Conservation (phyloP, 768 basidiomycete species). For the Solioccasus polychromus region DNA sequence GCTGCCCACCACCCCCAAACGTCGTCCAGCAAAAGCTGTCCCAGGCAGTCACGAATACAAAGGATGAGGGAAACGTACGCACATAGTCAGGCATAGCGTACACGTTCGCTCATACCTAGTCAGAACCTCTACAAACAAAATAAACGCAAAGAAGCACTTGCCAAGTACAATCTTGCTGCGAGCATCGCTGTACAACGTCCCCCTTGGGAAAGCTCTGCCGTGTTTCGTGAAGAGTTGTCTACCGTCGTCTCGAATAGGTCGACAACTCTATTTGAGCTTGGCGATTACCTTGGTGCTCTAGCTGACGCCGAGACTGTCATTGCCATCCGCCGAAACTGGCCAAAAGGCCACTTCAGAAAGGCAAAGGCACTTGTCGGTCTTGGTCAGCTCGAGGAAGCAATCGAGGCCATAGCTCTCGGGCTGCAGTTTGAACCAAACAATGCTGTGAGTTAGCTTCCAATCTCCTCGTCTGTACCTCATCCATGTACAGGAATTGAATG, state of each 20-base stretch:
- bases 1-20: slow-evolving; percentile 78
- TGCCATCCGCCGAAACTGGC: slow-evolving; percentile 79
- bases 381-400: slow-evolving; percentile 65
- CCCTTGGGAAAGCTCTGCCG: slow-evolving; percentile 81
- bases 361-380: slow-evolving; percentile 85
- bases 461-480: slow-evolving; percentile 6
- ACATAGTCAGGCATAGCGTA: slow-evolving; percentile 1
- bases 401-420: slow-evolving; percentile 78
- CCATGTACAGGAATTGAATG: slow-evolving; percentile 27
- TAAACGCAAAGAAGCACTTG: slow-evolving; percentile 68
- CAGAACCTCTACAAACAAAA: slow-evolving; percentile 77
- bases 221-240: slow-evolving; percentile 88
- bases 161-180: slow-evolving; percentile 76
- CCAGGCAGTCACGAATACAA: slow-evolving; percentile 69
- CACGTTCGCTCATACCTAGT: slow-evolving; percentile 9
- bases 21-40: slow-evolving; percentile 74
- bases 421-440: slow-evolving; percentile 80
- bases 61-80: slow-evolving; percentile 94
- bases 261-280: slow-evolving; percentile 76
- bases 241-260: slow-evolving; percentile 90
- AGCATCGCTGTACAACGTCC: slow-evolving; percentile 76
- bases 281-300: slow-evolving; percentile 73
- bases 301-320: slow-evolving; percentile 93
- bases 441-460: slow-evolving; percentile 35
- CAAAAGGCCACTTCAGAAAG: slow-evolving; percentile 94